Base-by-base conservation (phyloP, 78 protist species). In the Monocercomonoides exilis region DNA sequence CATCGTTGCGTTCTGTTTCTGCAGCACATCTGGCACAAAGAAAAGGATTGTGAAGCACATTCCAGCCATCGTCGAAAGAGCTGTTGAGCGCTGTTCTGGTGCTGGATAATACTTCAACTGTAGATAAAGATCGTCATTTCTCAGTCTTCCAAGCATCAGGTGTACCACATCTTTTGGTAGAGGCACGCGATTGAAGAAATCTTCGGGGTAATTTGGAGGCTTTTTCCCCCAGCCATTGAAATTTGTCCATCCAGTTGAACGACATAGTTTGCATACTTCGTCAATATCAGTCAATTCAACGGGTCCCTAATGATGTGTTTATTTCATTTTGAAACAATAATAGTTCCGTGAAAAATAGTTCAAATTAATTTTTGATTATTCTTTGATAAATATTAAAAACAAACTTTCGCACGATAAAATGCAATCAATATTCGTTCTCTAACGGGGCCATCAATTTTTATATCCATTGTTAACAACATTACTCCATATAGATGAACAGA, bases 61-160 rank as follows among this genome's bases (percentile, higher is more conserved):
- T 41, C 93, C 42, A 4, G 98, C 98, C 87, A 97, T 98, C 0
- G 91, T 87, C 45, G 98, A 80, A 3, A 97, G 95, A 1, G 99
- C 99, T 0, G 95, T 90, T n/a, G 92, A 64, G 42, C 99, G 96
- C 87, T 98, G 99, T 43, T 95, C 96, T 21, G 99, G 98, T 46
- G 35, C n/a, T n/a, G 98, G 98, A 82, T 94, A 97, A 43, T 94
- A 70, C 81, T 87, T 77, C 36, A 91, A 33, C 77, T 86, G 89
- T 81, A 94, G 89, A 87, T 97, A 97, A 70, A 97, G 91, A 85
- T 97, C 99, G 84, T 97, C 99, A 0, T 96, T 88, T 34, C 97
- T 89, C 4, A 97, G 82, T 64, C 98, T 88, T 46, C 94, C 96
- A 32, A 97, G 34, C 41, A 96, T 63, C 96, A 97, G 91, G 36